Conservation (phyloP, 2,329 filamentous ascomycete genomes). For the Trematosphaeria pertusa region DNA sequence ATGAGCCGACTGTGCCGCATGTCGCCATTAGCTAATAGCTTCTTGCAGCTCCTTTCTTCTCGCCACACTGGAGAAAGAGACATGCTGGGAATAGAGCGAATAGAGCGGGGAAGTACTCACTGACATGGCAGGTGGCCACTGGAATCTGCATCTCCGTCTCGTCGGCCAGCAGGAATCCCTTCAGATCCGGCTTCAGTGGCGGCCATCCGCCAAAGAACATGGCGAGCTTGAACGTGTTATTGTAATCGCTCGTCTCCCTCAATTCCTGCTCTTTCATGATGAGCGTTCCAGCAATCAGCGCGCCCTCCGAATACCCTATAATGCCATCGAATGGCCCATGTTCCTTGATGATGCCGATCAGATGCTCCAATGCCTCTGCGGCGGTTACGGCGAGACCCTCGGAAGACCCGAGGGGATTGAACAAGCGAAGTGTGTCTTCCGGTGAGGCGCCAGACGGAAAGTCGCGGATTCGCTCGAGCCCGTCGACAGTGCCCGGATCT, state of each 20-base stretch:
- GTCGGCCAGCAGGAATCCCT: slow-evolving; percentile 47
- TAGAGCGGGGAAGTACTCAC: slow-evolving; percentile 11
- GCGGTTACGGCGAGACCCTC: slow-evolving; percentile 46
- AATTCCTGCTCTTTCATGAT: slow-evolving; percentile 31
- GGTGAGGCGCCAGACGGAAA: slow-evolving; percentile 61
- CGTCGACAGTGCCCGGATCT: slow-evolving; percentile 27
- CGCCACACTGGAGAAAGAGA: too few relatives aligned
- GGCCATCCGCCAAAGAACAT: slow-evolving; percentile 60
- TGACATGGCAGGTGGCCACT: slow-evolving; percentile 52
- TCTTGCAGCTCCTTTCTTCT: too few relatives aligned
- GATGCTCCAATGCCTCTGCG: slow-evolving; percentile 24
- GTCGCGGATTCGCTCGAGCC: slow-evolving; percentile 58
- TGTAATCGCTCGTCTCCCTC: slow-evolving; percentile 22
- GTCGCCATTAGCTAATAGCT: too few relatives aligned
- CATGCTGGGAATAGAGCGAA: too few relatives aligned
- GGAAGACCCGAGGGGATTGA: slow-evolving; percentile 47
- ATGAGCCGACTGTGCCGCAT: slow-evolving; percentile 29
- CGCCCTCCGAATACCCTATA: slow-evolving; percentile 68
- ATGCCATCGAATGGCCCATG: slow-evolving; percentile 57
- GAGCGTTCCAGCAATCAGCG: slow-evolving; percentile 59
- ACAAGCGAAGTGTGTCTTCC: slow-evolving; percentile 63
- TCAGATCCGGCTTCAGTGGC: slow-evolving; percentile 43
- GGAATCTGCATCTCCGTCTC: slow-evolving; percentile 50
- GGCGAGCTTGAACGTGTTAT: slow-evolving; percentile 50
- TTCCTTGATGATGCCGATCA: slow-evolving; percentile 27